phyloP scores from a whole-genome alignment of 805 yeast genomes.

The Crinitomyces ghanaensis region DNA sequence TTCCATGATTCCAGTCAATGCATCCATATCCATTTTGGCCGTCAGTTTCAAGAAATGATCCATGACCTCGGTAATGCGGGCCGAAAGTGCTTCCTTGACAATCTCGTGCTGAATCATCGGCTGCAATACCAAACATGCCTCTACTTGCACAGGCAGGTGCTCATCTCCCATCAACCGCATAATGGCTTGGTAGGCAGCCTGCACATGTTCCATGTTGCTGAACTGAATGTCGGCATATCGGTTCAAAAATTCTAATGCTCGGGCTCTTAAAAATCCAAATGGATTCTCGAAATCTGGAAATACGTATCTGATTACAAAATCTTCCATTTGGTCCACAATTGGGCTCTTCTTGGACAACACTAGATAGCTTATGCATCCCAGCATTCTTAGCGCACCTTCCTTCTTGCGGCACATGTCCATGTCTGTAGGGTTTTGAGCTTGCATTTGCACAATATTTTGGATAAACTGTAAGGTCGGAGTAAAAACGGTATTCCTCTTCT shows the following conservation, averaged over 20 bases:
- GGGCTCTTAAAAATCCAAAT: conserved; percentile 57
- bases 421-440: conserved; percentile 27
- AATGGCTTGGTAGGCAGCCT: conserved; percentile 32
- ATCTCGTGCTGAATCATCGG: conserved; percentile 54
- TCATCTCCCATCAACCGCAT: conserved; percentile 35
- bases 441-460: conserved; percentile 32
- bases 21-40: conserved; percentile 75
- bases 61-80: conserved; percentile 70
- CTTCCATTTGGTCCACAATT: conserved; percentile 52
- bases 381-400: conserved; percentile 70
- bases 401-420: conserved; percentile 42
- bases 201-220: conserved; percentile 55
- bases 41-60: conserved; percentile 63
- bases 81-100: conserved; percentile 56
- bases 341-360: conserved; percentile 46
- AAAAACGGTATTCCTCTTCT: conserved; percentile 34
- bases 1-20: conserved; percentile 84
- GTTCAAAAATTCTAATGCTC: conserved; percentile 36
- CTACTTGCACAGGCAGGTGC: conserved; percentile 63
- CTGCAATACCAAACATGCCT: conserved; percentile 79
- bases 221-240: conserved; percentile 55
- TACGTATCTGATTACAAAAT: conserved; percentile 48
- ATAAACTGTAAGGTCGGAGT: conserved; percentile 41
- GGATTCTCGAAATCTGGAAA: conserved; percentile 60
- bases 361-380: conserved; percentile 56